Conservation (phyloP, 2,329 filamentous ascomycete species). For the Sordariomycetes sp. region DNA sequence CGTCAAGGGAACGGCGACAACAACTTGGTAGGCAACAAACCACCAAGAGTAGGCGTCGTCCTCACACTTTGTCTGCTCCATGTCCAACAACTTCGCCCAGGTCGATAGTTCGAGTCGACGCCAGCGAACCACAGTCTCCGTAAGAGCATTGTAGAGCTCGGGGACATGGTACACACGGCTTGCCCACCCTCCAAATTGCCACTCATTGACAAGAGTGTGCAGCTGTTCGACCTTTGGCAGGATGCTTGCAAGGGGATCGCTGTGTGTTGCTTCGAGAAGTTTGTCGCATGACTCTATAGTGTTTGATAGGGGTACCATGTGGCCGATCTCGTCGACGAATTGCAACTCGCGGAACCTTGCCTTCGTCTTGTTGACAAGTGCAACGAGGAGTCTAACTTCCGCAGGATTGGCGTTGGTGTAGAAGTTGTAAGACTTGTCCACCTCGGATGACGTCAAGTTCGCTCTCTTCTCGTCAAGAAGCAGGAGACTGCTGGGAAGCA, state of each 20-base stretch:
- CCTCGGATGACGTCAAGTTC: conserved; percentile 25
- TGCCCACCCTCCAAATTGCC: conserved; percentile 81
- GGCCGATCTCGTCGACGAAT: conserved; percentile 53
- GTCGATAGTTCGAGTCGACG: conserved; percentile 83
- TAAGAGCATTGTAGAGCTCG: conserved; percentile 66
- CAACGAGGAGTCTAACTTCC: conserved; percentile 67
- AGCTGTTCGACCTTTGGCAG: conserved; percentile 83
- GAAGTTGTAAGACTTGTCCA: conserved; percentile 63
- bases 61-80: conserved; percentile 67
- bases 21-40: conserved; percentile 89
- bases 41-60: conserved; percentile 85
- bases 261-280: conserved; percentile 65
- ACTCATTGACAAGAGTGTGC: conserved; percentile 79
- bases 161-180: conserved; percentile 67
- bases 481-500: conserved; percentile 60
- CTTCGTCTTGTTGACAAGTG: conserved; percentile 59
- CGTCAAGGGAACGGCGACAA: conserved; percentile 66
- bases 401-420: conserved; percentile 72
- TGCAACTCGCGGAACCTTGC: conserved; percentile 65
- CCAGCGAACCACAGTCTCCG: conserved; percentile 78
- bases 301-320: conserved; percentile 70
- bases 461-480: conserved; percentile 53
- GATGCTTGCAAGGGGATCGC: conserved; percentile 77
- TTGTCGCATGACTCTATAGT: conserved; percentile 67
- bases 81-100: conserved; percentile 82